phyloP scores from a whole-genome alignment of 2,329 filamentous ascomycete genomes.

The Fusarium oxysporum region DNA sequence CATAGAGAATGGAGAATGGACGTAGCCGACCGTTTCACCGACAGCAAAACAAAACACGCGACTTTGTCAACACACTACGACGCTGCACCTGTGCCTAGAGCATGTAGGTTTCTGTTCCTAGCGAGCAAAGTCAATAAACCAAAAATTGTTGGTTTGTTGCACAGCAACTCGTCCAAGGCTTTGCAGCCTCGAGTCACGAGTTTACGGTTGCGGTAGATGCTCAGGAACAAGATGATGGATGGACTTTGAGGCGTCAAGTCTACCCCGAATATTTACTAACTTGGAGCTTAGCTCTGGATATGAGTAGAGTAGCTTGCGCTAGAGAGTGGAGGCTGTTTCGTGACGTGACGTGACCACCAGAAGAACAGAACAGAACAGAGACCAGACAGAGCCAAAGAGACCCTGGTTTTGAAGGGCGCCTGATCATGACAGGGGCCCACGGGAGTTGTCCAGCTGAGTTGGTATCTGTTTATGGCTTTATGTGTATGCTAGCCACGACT shows the following conservation, averaged over 20 bases:
- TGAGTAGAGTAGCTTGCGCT: slow-evolving; percentile 11
- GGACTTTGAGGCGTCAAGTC: slow-evolving; percentile 14
- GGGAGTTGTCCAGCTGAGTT: slow-evolving; percentile 28
- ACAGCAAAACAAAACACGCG: slow-evolving; percentile 26
- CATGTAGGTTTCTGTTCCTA: neutral
- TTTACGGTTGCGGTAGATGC: slow-evolving; percentile 7
- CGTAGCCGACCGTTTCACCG: slow-evolving; percentile 25
- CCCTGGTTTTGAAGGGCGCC: slow-evolving; percentile 31
- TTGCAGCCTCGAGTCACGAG: neutral
- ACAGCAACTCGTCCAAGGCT: neutral
- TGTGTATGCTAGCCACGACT: neutral
- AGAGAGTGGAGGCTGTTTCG: slow-evolving; percentile 14
- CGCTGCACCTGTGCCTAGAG: slow-evolving; percentile 12
- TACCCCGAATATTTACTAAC: slow-evolving; percentile 15
- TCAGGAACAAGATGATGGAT: slow-evolving; percentile 15
- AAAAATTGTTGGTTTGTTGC: neutral
- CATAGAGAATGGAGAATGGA: neutral
- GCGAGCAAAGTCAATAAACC: neutral
- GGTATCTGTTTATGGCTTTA: neutral
- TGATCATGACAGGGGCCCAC: slow-evolving; percentile 33
- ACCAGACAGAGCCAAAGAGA: neutral
- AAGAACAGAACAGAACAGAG: slow-evolving; percentile 9
- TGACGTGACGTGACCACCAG: slow-evolving; percentile 33
- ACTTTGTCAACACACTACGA: slow-evolving; percentile 8
- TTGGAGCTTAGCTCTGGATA: slow-evolving; percentile 5